These are phyloP conservation scores for Cryphonectria japonica DNA, from an alignment of 2,329 filamentous ascomycete genomes.

Conservation along the genomic window DNA sequence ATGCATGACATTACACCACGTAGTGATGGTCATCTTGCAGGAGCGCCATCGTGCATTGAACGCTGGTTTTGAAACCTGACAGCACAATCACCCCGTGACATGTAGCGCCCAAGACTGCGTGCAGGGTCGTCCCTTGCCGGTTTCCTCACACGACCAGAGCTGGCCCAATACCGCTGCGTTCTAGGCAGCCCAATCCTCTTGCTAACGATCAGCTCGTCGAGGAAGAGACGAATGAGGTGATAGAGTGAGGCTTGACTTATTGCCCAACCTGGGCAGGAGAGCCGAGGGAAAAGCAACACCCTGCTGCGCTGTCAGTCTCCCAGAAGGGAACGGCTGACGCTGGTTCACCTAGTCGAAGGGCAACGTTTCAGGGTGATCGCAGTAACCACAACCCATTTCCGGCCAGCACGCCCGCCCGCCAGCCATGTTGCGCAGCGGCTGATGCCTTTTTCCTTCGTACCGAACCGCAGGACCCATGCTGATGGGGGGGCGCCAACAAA, in stretches of 20 bases:
- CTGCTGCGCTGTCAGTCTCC: slow-evolving; percentile 8
- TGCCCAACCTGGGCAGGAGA: slow-evolving; percentile 11
- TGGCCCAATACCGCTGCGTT: slow-evolving; percentile 16
- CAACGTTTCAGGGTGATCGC: slow-evolving; percentile 9
- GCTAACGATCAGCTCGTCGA: slow-evolving; percentile 9
- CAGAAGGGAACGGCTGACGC: neutral
- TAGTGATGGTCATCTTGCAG: slow-evolving; percentile 27
- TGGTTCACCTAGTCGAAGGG: neutral
- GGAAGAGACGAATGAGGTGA: slow-evolving; percentile 14
- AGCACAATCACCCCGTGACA: slow-evolving; percentile 20
- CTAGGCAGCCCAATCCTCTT: slow-evolving; percentile 24
- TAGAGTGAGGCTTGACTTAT: slow-evolving; percentile 18
- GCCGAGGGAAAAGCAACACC: slow-evolving; percentile 17
- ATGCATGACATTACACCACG: slow-evolving; percentile 23
- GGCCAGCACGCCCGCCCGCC: slow-evolving; percentile 4
- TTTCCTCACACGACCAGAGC: slow-evolving; percentile 10
- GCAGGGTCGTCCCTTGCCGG: slow-evolving; percentile 23
- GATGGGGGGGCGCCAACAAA: slow-evolving; percentile 29
- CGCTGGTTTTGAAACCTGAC: slow-evolving; percentile 21
- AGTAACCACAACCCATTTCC: neutral
- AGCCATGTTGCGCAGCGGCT: slow-evolving; percentile 10
- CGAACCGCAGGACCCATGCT: slow-evolving; percentile 33
- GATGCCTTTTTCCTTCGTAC: slow-evolving; percentile 30
- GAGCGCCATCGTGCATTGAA: slow-evolving; percentile 27
- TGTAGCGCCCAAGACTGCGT: slow-evolving; percentile 3